These are phyloP conservation scores for Rhizopogon vesiculosus DNA, from an alignment of 768 basidiomycete species.

Conservation along the genomic window DNA sequence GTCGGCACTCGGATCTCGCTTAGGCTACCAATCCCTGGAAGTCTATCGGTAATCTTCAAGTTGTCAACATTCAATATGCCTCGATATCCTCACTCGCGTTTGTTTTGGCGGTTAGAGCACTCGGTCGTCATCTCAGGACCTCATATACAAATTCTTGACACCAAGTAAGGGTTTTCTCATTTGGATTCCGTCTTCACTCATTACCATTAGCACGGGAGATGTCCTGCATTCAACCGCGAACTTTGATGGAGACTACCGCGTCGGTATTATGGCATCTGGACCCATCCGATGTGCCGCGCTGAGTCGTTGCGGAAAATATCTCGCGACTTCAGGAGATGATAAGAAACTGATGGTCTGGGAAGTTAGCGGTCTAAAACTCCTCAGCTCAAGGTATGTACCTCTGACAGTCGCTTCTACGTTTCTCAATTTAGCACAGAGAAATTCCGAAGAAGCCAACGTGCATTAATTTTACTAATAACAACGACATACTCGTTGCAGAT, in stretches of 20 bases:
- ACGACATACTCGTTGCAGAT: conserved; percentile 78
- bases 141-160: conserved; percentile 56
- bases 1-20: neutral
- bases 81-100: conserved; percentile 43
- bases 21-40: no score
- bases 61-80: conserved; percentile 22
- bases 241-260: conserved; percentile 25
- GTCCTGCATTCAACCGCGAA: conserved; percentile 41
- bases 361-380: conserved; percentile 46
- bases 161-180: conserved; percentile 36
- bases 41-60: neutral
- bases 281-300: conserved; percentile 58
- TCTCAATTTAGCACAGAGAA: conserved; percentile 42
- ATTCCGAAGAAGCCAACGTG: conserved; percentile 80
- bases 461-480: conserved; percentile 56
- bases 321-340: conserved; percentile 72
- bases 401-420: neutral
- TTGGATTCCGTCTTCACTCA: conserved; percentile 3
- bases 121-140: conserved; percentile 52
- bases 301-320: conserved; percentile 36
- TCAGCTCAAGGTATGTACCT: conserved; percentile 55
- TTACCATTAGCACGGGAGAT: conserved; percentile 43
- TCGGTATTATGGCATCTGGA: conserved; percentile 40
- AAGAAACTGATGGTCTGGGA: conserved; percentile 79
- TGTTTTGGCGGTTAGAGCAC: conserved; percentile 34